Base-by-base conservation (phyloP, 2,329 filamentous ascomycete genomes). In the Dothideomycetidae sp. region DNA sequence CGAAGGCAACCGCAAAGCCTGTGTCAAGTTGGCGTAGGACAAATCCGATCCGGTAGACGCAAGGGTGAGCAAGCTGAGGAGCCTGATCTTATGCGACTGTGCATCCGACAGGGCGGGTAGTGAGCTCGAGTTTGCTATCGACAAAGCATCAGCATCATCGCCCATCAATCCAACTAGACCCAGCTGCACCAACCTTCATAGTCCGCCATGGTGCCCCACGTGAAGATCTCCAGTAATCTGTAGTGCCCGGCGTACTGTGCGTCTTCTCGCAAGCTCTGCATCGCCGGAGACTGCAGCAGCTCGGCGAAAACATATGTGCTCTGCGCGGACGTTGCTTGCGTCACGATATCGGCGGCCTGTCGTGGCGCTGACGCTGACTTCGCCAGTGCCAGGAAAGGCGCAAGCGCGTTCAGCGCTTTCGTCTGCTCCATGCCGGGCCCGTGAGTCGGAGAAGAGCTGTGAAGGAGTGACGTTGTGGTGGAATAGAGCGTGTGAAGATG, bases 271-370 rank as follows among this genome's bases (percentile, higher is more conserved):
- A 96, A 75, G 10, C 73, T 69, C 58, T 90, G 81, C 47, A 96
- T 76, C 49, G 83, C 75, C 0, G 81, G 75, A 1, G 77, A 75
- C 50, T 81, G 71, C 26, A 98, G 75, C n/a, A 98, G 77, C 62
- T 96, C 88, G 48, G 81, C 75, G 64, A 98, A 98, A 61, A 96
- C 71, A 59, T 79, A 98, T 46, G 86, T 93, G 59, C 85, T 82
- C 17, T 81, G 75, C 39, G 78, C 78, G n/a, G 84, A 85, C 35
- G 85, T 96, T 44, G 86, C 90, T 60, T 85, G 82, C 31, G 70
- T 75, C 55, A 96, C 73, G 37, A 96, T 73, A 55, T 93, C 85
- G 52, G 81, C 78, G 29, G 86, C 80, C 41, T 85, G 83, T 49
- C 81, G 78, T 29, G 84, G 78, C 9, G 85, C 84, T 5, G 75